Evolutionary conservation across 495 filamentous ascomycete genomes (phyloP).

Genomic region (Cercophora newfieldiana): DNA sequence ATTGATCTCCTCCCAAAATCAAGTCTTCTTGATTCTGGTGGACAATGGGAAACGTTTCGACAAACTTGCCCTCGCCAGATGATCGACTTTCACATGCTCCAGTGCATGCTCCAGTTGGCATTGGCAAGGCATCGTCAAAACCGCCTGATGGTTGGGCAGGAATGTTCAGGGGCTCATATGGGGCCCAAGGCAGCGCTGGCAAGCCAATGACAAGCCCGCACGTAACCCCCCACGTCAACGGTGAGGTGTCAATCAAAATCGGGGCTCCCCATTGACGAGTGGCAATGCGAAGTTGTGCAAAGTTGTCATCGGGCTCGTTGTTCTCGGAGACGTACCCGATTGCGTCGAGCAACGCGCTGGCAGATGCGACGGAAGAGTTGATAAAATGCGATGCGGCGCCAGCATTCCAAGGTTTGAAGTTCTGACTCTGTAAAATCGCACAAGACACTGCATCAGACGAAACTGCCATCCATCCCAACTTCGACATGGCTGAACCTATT

Average conservation of each 20-base stretch:
- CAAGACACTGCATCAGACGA: too few species aligned
- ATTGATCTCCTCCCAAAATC: too few species aligned
- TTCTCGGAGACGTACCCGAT: neutral
- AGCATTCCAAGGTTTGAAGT: too few species aligned
- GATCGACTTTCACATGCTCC: neutral
- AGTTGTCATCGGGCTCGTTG: neutral
- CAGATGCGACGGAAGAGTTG: neutral
- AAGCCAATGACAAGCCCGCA: neutral
- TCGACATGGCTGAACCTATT: neutral
- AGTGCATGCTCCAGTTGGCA: too few species aligned
- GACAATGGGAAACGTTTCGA: neutral
- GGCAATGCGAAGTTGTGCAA: neutral
- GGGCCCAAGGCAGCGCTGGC: neutral
- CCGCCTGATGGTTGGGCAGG: neutral
- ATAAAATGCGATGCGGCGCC: too few species aligned
- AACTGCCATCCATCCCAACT: neutral
- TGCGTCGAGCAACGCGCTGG: neutral
- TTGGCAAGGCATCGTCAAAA: neutral
- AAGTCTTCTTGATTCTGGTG: neutral
- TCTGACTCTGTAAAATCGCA: too few species aligned
- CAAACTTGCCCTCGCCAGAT: neutral
- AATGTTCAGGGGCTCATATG: neutral
- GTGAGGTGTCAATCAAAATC: neutral
- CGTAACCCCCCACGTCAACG: neutral
- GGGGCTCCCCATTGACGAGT: neutral